Conservation (phyloP, 495 filamentous ascomycete genomes). For the Extremus antarcticus region DNA sequence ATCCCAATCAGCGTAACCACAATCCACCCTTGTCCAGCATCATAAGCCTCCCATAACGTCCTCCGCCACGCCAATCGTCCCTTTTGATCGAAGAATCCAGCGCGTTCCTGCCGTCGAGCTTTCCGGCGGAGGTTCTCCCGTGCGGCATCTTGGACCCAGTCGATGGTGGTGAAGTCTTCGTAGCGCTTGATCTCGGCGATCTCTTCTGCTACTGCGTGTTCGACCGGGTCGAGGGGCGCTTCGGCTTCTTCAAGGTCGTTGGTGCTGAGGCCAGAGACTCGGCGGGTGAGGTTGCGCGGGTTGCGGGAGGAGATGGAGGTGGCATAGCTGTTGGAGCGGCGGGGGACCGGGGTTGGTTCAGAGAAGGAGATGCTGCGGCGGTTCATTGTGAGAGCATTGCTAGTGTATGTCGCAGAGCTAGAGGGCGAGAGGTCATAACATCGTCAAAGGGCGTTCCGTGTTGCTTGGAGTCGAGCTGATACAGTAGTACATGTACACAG, state of each 20-base stretch:
- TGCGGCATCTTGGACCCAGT: slow-evolving; percentile 97
- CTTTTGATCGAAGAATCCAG: slow-evolving; percentile 63
- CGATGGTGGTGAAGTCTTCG: slow-evolving; percentile 96
- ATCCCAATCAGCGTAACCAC: slow-evolving; percentile 90
- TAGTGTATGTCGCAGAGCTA: background rate
- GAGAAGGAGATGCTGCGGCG: slow-evolving; percentile 25
- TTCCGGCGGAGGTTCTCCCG: slow-evolving; percentile 77
- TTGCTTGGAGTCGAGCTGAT: no score
- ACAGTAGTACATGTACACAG: no score
- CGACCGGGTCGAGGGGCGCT: slow-evolving; percentile 33
- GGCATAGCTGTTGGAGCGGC: slow-evolving; percentile 31
- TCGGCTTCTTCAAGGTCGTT: slow-evolving; percentile 48
- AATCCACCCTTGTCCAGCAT: slow-evolving; percentile 96
- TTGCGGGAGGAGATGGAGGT: slow-evolving; percentile 35
- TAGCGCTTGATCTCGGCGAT: slow-evolving; percentile 97
- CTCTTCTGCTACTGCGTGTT: slow-evolving; percentile 66
- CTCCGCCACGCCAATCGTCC: slow-evolving; percentile 70
- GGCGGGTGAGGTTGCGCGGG: slow-evolving; percentile 43
- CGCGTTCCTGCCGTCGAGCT: slow-evolving; percentile 58
- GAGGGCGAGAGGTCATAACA: background rate
- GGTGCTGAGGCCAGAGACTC: slow-evolving; percentile 61
- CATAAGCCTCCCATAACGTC: slow-evolving; percentile 76
- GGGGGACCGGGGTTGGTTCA: slow-evolving; percentile 13
- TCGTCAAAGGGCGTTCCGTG: no score
- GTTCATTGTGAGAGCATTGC: slow-evolving; percentile 26